Evolutionary conservation across 2,329 filamentous ascomycete genomes (phyloP), one percentile per base, ranked within the genome.

Genomic region (Knoxdaviesia capensis): DNA sequence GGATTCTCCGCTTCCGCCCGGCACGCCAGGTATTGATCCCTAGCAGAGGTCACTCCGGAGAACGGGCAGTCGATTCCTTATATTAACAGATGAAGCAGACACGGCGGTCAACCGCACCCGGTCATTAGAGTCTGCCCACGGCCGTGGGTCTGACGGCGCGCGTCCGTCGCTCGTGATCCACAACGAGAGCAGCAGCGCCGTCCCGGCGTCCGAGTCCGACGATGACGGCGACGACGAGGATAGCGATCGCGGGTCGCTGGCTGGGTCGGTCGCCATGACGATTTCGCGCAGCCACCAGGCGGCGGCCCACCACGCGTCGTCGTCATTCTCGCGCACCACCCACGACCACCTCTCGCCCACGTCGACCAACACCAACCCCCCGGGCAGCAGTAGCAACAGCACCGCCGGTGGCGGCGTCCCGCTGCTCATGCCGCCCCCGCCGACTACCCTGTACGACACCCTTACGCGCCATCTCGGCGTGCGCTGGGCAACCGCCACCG

Each of bases 1-100:
- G 2, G 69, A 76, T 49, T 71, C 71, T 0, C 69, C 70, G 2
- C 54, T 63, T 11, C 56, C 59, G 2, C 61, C 68, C 0, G 55
- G 65, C 45, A 70, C 67, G 0, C 69, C 71, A 5, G 52, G 7
- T 7, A 20, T 38, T 37, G 41, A 42, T n/a, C n/a, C 20, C 8
- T 28, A 31, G 29, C 31, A 32, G 41, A 34, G 31, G 8, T 30
- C 28, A 5, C 36, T 10, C 31, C 20, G n/a, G 29, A 31, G 10
- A 35, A 11, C 31, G 20, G 30, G 11, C 30, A 29, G n/a, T 9
- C 38, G 9, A 20, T 20, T 36, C 7, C 6, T 6, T 28, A 20
- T 6, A 29, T 40, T 7, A 10, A 34, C 8, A 36, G 20, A 8
- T 7, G 31, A 29, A 7, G 10, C 7, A 32, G 20, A 5, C 34